Evolutionary conservation across 176 grass and related monocot genomes (phyloP), one percentile per base, ranked within the genome.

Genomic region (Triticum turgidum): DNA sequence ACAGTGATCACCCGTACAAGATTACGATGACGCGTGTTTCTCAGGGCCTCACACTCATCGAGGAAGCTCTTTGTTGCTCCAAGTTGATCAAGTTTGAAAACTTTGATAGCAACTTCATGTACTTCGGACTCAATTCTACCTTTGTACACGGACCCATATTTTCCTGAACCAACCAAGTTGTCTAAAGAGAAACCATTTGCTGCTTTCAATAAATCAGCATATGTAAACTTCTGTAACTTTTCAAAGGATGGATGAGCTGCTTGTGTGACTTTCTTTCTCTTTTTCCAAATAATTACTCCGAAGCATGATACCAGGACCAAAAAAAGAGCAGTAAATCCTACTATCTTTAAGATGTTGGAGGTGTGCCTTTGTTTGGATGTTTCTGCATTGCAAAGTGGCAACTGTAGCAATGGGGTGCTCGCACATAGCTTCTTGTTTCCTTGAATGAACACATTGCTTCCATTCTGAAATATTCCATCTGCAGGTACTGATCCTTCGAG

Each of bases 1-100:
- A 33, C 72, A 73, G 86, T 87, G 42, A 89, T 33, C 21, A 89
- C 81, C 33, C 64, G 54, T 29, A 87, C 69, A 45, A 94, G 89
- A 82, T 94, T 94, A 25, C 73, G 82, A 71, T 91, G 92, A 5
- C 86, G 77, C 17, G 82, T 91, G 38, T 83, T 91, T 39, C 83
- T 91, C 49, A 94, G 42, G n/a, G 86, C 82, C 39, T 91, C 68
- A 63, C 92, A 94, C 73, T 94, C 91, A 52, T 58, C 9, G 39
- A 72, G 29, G 80, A 90, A 92, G 76, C 39, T 92, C 29, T 81
- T 84, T 20, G 64, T 38, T 20, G 61, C 84, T 70, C 64, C 84
- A 34, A 32, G 47, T 25, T 87, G 65, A 52, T 92, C 61, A 27
- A 93, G 91, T 32, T 91, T 72, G 44, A 93, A 78, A 56, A 93